Conservation (phyloP, 2,329 filamentous ascomycete genomes). For the Aspergillus felis region DNA sequence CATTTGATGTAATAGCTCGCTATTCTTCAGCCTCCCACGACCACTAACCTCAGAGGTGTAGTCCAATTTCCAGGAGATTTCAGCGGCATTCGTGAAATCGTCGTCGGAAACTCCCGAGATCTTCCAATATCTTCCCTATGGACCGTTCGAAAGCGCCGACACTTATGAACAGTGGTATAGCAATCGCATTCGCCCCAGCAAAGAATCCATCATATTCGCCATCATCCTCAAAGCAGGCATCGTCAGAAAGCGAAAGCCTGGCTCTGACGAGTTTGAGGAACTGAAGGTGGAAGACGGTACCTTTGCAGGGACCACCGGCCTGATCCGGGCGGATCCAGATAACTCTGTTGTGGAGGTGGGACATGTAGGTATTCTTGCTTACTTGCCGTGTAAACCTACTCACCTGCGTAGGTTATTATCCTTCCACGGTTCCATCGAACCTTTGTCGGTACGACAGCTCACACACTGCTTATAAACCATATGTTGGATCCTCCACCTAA, state of each 20-base stretch:
- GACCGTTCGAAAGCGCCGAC: not conserved
- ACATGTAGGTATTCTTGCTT: not conserved
- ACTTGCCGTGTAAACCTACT: too few relatives aligned
- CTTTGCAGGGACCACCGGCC: not conserved
- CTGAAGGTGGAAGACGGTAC: not conserved
- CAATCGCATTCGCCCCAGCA: not conserved
- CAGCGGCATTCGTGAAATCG: not conserved
- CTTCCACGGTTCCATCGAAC: too few relatives aligned
- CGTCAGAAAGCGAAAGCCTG: not conserved
- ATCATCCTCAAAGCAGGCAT: not conserved
- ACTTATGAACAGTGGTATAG: not conserved
- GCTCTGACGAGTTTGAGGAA: not conserved
- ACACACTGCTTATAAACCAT: slow-evolving; percentile 25
- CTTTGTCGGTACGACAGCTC: too few relatives aligned
- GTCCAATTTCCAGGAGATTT: not conserved
- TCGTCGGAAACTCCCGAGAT: not conserved
- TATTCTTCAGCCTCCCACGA: not conserved
- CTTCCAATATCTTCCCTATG: not conserved
- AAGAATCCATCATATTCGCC: not conserved
- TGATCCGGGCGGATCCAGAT: not conserved
- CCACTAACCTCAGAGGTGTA: not conserved
- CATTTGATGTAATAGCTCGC: not conserved
- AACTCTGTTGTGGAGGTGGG: not conserved
- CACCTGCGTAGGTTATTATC: too few relatives aligned
- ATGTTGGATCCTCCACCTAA: too few relatives aligned